Conservation (phyloP, 164 flowering plant genomes). For the Santalum album region DNA sequence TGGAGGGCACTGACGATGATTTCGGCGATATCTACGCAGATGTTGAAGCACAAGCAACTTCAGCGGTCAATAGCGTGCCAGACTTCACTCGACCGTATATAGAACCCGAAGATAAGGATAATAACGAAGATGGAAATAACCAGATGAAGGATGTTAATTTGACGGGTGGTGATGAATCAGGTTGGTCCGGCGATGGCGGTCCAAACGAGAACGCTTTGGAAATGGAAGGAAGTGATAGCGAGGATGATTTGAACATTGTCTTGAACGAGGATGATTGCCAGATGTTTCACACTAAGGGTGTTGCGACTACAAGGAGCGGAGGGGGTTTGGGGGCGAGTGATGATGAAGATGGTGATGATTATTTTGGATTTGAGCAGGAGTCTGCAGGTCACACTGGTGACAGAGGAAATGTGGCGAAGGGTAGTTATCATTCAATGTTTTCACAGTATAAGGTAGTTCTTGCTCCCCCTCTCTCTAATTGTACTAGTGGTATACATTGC, state of each 20-base stretch:
- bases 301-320: constrained; percentile 3
- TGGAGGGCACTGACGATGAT: constrained; percentile 36
- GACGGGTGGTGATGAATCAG: neutral
- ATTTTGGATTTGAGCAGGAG: constrained; percentile 18
- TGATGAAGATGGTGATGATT: constrained; percentile 14
- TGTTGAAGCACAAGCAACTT: constrained; percentile 33
- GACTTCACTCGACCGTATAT: neutral
- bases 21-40: constrained; percentile 71
- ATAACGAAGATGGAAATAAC: neutral
- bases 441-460: constrained; percentile 13
- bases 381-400: constrained; percentile 10
- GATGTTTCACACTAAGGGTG: constrained; percentile 3
- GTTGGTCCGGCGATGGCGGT: neutral
- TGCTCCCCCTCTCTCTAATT: too few species aligned
- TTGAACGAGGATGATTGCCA: constrained; percentile 35
- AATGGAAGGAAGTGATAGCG: constrained; percentile 38
- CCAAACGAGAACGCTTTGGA: neutral
- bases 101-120: neutral
- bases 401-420: constrained; percentile 16
- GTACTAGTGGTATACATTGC: too few species aligned
- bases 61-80: constrained; percentile 17
- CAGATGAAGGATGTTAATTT: neutral
- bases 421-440: constrained; percentile 15
- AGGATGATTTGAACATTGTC: constrained; percentile 50
- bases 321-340: neutral